phyloP scores from a whole-genome alignment of 371 early-diverging fungal species.

The Mortierella sp. region DNA sequence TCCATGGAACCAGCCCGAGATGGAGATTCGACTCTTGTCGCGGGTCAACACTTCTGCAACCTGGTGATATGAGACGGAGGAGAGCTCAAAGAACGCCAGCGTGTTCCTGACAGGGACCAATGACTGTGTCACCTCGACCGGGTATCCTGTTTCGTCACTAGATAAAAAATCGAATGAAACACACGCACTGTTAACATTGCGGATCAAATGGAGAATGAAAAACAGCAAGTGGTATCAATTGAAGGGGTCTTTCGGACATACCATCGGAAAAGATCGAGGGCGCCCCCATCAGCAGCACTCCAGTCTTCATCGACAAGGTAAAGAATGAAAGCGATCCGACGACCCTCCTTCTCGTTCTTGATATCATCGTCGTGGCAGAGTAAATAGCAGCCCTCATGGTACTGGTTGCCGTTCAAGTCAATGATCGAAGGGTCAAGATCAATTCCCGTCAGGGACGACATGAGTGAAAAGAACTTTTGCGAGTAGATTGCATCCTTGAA shows the following conservation, averaged over 20 bases:
- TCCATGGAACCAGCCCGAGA: slow-evolving; percentile 81
- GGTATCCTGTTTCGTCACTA: slow-evolving; percentile 59
- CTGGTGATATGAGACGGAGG: slow-evolving; percentile 72
- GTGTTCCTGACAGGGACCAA: slow-evolving; percentile 71
- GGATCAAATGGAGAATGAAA: not conserved
- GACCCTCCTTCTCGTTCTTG: slow-evolving; percentile 67
- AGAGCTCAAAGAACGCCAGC: slow-evolving; percentile 74
- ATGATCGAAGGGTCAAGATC: slow-evolving; percentile 62
- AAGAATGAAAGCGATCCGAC: slow-evolving; percentile 78
- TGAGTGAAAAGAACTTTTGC: slow-evolving; percentile 64
- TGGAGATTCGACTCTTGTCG: slow-evolving; percentile 65
- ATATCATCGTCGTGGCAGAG: slow-evolving; percentile 83
- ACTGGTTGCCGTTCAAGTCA: slow-evolving; percentile 76
- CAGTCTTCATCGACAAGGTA: slow-evolving; percentile 79
- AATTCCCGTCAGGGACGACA: slow-evolving; percentile 67
- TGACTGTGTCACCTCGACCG: slow-evolving; percentile 58
- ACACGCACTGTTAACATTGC: not conserved
- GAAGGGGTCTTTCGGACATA: slow-evolving; percentile 11
- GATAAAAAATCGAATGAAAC: not conserved
- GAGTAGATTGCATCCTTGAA: slow-evolving; percentile 66
- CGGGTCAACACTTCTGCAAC: slow-evolving; percentile 70
- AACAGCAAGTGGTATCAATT: not conserved
- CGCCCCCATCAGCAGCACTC: slow-evolving; percentile 71
- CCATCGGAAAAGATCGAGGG: slow-evolving; percentile 69
- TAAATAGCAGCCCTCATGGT: slow-evolving; percentile 68